Conservation (phyloP, 176 grass and related monocot genomes). For the Musa beccarii region DNA sequence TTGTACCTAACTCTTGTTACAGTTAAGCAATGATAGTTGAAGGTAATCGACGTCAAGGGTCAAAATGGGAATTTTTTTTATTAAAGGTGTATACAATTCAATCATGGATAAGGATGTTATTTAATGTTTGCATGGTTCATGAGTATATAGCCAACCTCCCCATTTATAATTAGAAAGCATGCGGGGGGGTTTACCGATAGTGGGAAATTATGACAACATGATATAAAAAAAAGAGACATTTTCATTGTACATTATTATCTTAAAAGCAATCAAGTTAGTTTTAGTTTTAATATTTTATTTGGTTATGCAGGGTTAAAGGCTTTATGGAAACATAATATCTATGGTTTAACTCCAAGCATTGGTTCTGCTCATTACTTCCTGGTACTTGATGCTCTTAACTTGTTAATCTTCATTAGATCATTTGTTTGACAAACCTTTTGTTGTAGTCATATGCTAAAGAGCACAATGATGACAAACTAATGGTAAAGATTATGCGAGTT, state of each 20-base stretch:
- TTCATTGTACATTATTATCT: too few relatives aligned
- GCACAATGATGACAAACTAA: slow-evolving; percentile 56
- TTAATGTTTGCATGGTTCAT: slow-evolving; percentile 10
- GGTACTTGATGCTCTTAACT: slow-evolving; percentile 40
- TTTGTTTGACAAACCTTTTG: slow-evolving; percentile 27
- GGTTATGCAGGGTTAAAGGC: slow-evolving; percentile 57
- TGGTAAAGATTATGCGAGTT: slow-evolving; percentile 50
- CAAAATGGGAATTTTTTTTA: background rate
- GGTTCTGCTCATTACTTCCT: slow-evolving; percentile 98
- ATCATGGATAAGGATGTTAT: background rate
- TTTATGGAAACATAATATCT: slow-evolving; percentile 87
- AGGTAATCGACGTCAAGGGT: background rate
- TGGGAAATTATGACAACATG: background rate
- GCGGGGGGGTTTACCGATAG: too few relatives aligned
- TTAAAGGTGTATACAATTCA: background rate
- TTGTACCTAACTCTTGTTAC: background rate
- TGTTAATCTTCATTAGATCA: slow-evolving; percentile 14
- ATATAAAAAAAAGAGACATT: background rate
- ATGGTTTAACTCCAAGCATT: slow-evolving; percentile 83
- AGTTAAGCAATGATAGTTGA: background rate
- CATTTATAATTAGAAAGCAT: background rate
- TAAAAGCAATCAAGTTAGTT: too few relatives aligned
- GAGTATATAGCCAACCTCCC: background rate
- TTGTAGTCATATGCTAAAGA: slow-evolving; percentile 80
- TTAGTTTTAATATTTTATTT: background rate